phyloP scores from a whole-genome alignment of 345 rosid genomes.

The Punica granatum region DNA sequence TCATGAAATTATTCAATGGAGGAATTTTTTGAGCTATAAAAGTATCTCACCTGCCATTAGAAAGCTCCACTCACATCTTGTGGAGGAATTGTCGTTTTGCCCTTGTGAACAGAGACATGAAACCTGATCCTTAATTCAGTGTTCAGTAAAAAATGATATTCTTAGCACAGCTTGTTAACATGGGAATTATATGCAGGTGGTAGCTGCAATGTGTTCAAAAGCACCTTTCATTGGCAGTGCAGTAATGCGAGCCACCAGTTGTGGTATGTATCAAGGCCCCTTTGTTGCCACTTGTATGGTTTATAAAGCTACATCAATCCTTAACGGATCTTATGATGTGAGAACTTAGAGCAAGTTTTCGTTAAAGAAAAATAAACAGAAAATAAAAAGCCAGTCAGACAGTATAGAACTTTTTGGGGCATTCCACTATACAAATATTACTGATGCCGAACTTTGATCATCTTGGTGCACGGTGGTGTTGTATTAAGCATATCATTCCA shows the following conservation, averaged over 20 bases:
- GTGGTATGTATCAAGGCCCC: constrained; percentile 36
- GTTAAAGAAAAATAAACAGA: too few species aligned
- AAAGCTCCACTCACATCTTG: not conserved
- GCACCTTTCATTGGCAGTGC: constrained; percentile 82
- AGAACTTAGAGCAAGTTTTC: too few species aligned
- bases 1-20: not conserved
- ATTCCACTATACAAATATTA: not conserved
- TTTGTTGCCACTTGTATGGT: not conserved
- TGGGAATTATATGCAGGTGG: constrained; percentile 43
- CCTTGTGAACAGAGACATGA: not conserved
- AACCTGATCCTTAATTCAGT: not conserved
- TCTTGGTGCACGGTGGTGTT: not conserved
- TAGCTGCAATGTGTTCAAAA: constrained; percentile 93
- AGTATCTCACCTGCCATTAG: not conserved
- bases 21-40: not conserved
- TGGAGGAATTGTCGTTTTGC: not conserved
- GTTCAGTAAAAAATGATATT: not conserved
- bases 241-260: constrained; percentile 66
- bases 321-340: not conserved
- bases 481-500: not conserved
- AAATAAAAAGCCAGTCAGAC: not conserved
- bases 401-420: not conserved
- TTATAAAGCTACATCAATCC: not conserved
- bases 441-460: not conserved
- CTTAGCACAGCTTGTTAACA: not conserved